Conservation (phyloP, 164 flowering plant genomes). For the Stephania cephalantha region DNA sequence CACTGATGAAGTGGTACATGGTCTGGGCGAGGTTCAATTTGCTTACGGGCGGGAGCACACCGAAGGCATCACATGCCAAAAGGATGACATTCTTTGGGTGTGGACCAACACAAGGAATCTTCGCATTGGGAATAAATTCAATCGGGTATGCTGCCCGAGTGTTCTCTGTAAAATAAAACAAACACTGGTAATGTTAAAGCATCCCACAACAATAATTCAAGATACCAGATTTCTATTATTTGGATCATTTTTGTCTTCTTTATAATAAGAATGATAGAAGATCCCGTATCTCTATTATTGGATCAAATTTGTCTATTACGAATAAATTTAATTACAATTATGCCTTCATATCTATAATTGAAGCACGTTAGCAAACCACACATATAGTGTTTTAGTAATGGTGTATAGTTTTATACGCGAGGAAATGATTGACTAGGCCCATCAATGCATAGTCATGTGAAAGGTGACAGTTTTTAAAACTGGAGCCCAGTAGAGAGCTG, state of each 20-base stretch:
- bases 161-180: slow-evolving; percentile 52
- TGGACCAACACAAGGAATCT: slow-evolving; percentile 93
- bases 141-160: slow-evolving; percentile 97
- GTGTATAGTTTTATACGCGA: not conserved
- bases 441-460: not conserved
- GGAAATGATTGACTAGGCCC: not conserved
- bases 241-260: not conserved
- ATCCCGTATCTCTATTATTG: not conserved
- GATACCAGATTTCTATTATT: not conserved
- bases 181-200: not conserved
- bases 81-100: slow-evolving; percentile 97
- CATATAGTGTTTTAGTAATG: not conserved
- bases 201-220: not conserved
- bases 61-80: slow-evolving; percentile 98
- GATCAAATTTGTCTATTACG: not conserved
- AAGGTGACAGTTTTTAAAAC: not conserved
- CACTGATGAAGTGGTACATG: slow-evolving; percentile 99
- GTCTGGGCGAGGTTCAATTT: slow-evolving; percentile 91
- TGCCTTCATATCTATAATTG: not conserved
- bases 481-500: not conserved
- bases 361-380: not conserved
- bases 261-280: not conserved
- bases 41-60: slow-evolving; percentile 99
- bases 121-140: slow-evolving; percentile 93
- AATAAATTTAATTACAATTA: not conserved